Percentiles rank a stretch among this genome's conserved stretches.
Conservation (phyloP, 169 alveolate species). For the Eimeria falciformis region DNA sequence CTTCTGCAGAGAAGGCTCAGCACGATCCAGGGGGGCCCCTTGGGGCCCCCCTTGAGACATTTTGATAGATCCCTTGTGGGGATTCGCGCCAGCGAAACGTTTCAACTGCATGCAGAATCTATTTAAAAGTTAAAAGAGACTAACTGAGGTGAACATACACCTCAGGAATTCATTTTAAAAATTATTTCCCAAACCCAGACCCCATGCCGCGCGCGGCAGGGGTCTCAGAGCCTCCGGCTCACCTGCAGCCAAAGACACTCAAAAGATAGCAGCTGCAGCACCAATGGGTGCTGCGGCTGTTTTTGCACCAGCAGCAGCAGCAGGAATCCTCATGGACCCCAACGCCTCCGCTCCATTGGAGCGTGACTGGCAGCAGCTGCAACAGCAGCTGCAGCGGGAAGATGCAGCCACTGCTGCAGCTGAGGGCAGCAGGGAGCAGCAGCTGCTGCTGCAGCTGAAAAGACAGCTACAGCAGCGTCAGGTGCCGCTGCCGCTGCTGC, state of each 20-base stretch:
- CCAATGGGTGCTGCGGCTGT: slow-evolving; percentile 4
- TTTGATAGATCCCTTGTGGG: not conserved
- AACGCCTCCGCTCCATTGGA: not conserved
- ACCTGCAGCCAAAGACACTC: not conserved
- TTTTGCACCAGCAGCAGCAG: slow-evolving; percentile 17
- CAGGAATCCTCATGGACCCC: not conserved
- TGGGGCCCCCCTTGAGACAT: not conserved
- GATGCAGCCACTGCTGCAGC: slow-evolving; percentile 44
- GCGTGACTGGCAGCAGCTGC: slow-evolving; percentile 55
- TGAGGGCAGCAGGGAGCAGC: slow-evolving; percentile 54
- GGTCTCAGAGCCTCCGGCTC: not conserved
- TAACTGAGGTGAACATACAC: no score
- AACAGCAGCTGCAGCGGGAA: slow-evolving; percentile 62
- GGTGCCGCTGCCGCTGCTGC: slow-evolving; percentile 64
- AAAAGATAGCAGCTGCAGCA: not conserved
- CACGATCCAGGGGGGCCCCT: not conserved
- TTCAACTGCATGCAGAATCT: no score
- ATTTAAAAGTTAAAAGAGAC: no score
- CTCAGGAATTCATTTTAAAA: no score
- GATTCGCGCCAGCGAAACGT: no score
- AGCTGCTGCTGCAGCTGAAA: slow-evolving; percentile 44
- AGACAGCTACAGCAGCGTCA: slow-evolving; percentile 54
- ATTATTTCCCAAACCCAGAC: no score
- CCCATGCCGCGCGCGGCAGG: slow-evolving; percentile 2
- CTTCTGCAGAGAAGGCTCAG: no score